Base-by-base conservation (phyloP, 768 basidiomycete genomes). In the Stropharia rugosoannulata region DNA sequence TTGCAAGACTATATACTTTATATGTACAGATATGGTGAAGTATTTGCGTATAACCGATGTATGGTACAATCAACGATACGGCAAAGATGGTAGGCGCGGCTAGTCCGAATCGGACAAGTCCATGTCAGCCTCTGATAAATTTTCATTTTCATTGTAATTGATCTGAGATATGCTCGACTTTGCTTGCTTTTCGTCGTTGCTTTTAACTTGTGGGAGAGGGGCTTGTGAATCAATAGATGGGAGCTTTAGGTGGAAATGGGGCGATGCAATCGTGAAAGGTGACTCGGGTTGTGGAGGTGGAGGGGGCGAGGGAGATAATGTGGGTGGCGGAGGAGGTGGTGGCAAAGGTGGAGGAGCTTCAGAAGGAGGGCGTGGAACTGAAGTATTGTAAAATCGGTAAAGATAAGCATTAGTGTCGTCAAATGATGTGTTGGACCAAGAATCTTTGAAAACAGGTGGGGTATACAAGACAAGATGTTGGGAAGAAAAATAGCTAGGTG, bases 401-500 rank as follows among this genome's bases (percentile, higher is more conserved):
- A 62, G 48, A 41, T 65, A 68, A 6, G 59, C 55, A 13, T 53
- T 42, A n/a, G 64, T 65, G 57, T 61, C 41, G 16, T 42, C 47
- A 39, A 66, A 66, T 32, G 45, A 39, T 13, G 60, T 62, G 43
- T 57, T 62, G 8, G 50, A 58, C 67, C 67, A 66, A 59, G 59
- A 22, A 41, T 65, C 62, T 11, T 41, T 29, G 15, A 50, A 63
- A 15, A 71, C 66, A 3, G 75, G 76, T 16, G 83, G 72, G 9
- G 19, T 47, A 25, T 66, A 66, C 2, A 56, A 62, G 7, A 65
- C 22, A 62, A 90, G 80, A 27, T 75, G 74, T 39, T 75, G 69
- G 36, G 76, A 84, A 4, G 80, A 79, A 62, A 90, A 90, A 56
- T 83, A 77, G 9, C 77, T 77, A 37, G 73, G 66, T 3, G 87